Percentiles rank a stretch among this genome's conserved stretches.
phyloP scores from a whole-genome alignment of 768 basidiomycete species.

The Pulveroboletus sp. region DNA sequence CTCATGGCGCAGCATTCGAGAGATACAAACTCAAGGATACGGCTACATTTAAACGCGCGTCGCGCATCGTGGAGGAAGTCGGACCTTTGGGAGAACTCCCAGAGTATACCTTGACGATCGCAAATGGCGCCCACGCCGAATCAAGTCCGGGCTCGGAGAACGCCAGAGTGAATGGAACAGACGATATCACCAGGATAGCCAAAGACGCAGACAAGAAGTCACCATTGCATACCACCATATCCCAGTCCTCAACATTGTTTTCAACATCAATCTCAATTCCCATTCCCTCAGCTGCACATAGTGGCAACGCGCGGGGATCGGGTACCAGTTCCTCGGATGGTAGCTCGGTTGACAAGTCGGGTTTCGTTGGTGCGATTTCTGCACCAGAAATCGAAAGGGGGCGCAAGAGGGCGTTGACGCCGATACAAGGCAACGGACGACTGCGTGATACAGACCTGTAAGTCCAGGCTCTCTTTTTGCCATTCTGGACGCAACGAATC shows the following conservation, averaged over 20 bases:
- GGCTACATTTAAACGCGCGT: constrained; percentile 14
- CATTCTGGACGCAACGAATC: neutral
- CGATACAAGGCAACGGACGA: constrained; percentile 46
- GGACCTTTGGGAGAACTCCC: constrained; percentile 43
- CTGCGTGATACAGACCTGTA: constrained; percentile 42
- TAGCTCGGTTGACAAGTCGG: constrained; percentile 36
- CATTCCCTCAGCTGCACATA: neutral
- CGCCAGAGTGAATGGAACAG: neutral
- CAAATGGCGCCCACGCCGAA: neutral
- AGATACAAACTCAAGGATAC: constrained; percentile 18
- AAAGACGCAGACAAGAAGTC: constrained; percentile 8
- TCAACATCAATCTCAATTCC: constrained; percentile 9
- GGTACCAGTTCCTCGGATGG: constrained; percentile 48
- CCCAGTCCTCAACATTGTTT: constrained; percentile 1
- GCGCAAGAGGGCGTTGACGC: constrained; percentile 49
- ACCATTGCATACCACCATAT: constrained; percentile 1
- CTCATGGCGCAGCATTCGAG: constrained; percentile 32
- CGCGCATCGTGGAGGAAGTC: constrained; percentile 32
- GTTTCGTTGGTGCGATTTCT: constrained; percentile 31
- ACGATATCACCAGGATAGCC: neutral
- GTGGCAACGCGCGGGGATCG: constrained; percentile 27
- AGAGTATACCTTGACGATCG: constrained; percentile 21
- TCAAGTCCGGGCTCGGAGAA: neutral
- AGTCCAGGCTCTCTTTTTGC: constrained; percentile 8
- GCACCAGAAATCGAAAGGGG: constrained; percentile 42